phyloP scores from a whole-genome alignment of 2,329 filamentous ascomycete species.

The Ophiostoma ips region DNA sequence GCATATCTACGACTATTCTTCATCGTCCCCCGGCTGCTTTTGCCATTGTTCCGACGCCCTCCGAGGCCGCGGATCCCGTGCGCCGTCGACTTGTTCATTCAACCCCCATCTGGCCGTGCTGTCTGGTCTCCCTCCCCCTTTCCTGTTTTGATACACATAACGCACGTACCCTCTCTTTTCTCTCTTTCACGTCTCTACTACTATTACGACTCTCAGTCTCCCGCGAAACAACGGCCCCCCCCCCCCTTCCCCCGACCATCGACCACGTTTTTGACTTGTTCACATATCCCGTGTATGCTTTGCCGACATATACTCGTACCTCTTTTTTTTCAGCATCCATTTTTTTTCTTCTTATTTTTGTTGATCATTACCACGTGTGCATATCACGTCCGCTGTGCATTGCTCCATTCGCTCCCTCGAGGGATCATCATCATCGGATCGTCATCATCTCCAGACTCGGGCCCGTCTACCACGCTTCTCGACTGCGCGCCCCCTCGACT shows the following conservation, averaged over 20 bases:
- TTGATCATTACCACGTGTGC: not conserved
- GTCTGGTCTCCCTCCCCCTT: not conserved
- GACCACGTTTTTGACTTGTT: not conserved
- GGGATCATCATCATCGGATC: not conserved
- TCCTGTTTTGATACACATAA: not conserved
- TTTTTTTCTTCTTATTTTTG: constrained; percentile 1
- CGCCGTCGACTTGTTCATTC: constrained; percentile 3
- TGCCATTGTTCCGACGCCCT: constrained; percentile 4
- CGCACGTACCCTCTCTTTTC: no score
- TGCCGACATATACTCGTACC: not conserved
- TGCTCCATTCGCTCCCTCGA: not conserved
- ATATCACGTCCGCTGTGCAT: not conserved
- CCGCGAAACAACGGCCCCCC: no score
- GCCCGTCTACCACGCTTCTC: not conserved
- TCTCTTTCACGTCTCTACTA: no score
- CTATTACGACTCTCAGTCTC: no score
- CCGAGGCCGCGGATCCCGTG: constrained; percentile 10
- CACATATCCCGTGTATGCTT: not conserved
- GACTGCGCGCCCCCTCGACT: not conserved
- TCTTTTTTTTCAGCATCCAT: constrained; percentile 1
- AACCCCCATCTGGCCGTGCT: no score
- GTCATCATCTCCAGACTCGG: not conserved
- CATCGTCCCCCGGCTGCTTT: constrained; percentile 1
- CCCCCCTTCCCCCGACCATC: no score
- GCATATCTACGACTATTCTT: constrained; percentile 5